phyloP scores from a whole-genome alignment of 2,329 filamentous ascomycete species.

The Cladosporium sp. region DNA sequence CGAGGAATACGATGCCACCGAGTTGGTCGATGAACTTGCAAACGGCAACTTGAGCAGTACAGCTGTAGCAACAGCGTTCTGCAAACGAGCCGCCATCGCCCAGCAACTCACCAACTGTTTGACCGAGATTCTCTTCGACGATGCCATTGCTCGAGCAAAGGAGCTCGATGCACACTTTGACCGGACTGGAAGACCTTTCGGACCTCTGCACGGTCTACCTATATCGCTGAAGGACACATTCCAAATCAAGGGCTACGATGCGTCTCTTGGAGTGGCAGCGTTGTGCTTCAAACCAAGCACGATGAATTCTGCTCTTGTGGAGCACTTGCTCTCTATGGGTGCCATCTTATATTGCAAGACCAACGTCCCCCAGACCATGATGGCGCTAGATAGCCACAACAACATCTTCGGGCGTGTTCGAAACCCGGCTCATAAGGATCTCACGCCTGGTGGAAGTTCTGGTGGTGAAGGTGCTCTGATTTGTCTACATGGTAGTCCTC shows the following conservation, averaged over 20 bases:
- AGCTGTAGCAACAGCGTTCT: conserved; percentile 39
- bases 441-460: conserved; percentile 50
- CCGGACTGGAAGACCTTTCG: conserved; percentile 35
- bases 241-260: conserved; percentile 32
- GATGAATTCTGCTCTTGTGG: conserved; percentile 38
- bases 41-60: conserved; percentile 32
- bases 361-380: conserved; percentile 51
- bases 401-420: conserved; percentile 46
- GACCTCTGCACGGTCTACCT: conserved; percentile 41
- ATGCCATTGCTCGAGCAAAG: conserved; percentile 35
- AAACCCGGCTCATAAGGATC: conserved; percentile 43
- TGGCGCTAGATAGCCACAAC: conserved; percentile 50
- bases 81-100: conserved; percentile 44
- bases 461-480: conserved; percentile 51
- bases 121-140: conserved; percentile 37
- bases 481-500: conserved; percentile 43
- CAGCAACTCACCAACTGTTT: conserved; percentile 45
- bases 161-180: conserved; percentile 38
- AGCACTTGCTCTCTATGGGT: conserved; percentile 40
- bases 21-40: conserved; percentile 34
- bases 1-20: conserved; percentile 47
- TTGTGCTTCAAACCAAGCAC: conserved; percentile 40
- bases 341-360: conserved; percentile 52
- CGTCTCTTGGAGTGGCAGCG: conserved; percentile 38
- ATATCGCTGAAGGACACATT: conserved; percentile 35